phyloP scores from a whole-genome alignment of 768 basidiomycete genomes.

The Lactifluus piperatus region DNA sequence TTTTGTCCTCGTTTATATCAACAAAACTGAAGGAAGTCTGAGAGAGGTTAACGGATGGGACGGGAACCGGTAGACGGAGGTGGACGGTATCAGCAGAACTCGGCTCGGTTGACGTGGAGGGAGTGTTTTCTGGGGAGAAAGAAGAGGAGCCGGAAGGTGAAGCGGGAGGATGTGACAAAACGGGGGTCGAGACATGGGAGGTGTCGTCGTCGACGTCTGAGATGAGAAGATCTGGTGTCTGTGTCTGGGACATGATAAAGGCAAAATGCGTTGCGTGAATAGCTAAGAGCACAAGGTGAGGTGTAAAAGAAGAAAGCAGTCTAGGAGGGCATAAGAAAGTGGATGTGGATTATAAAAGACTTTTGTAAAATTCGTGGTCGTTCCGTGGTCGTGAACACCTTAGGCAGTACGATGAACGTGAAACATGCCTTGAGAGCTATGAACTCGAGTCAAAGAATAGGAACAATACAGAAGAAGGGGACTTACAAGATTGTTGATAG shows the following conservation, averaged over 20 bases:
- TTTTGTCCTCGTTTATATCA: slow-evolving; percentile 12
- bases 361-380: slow-evolving; percentile 1
- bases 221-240: slow-evolving; percentile 4
- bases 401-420: not conserved
- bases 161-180: slow-evolving; percentile 2
- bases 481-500: not conserved
- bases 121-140: not conserved
- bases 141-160: not conserved
- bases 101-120: not conserved
- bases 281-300: not conserved
- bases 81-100: not conserved
- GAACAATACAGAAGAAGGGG: not conserved
- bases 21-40: slow-evolving; percentile 20
- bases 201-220: slow-evolving; percentile 18
- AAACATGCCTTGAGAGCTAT: not conserved
- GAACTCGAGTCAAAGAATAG: not conserved
- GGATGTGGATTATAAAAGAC: not conserved
- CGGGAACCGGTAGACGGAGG: slow-evolving; percentile 21
- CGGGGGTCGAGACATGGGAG: slow-evolving; percentile 18
- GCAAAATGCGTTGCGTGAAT: slow-evolving; percentile 1
- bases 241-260: slow-evolving; percentile 7
- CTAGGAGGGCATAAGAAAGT: slow-evolving; percentile 12
- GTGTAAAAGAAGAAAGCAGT: not conserved
- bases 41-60: slow-evolving; percentile 19
- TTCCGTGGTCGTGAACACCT: slow-evolving; percentile 3